A percentile compares a stretch with the other conserved stretches of the same genome.
Evolutionary conservation across 768 basidiomycete genomes (phyloP).

Genomic region (Leucocoprinus leucothites): DNA sequence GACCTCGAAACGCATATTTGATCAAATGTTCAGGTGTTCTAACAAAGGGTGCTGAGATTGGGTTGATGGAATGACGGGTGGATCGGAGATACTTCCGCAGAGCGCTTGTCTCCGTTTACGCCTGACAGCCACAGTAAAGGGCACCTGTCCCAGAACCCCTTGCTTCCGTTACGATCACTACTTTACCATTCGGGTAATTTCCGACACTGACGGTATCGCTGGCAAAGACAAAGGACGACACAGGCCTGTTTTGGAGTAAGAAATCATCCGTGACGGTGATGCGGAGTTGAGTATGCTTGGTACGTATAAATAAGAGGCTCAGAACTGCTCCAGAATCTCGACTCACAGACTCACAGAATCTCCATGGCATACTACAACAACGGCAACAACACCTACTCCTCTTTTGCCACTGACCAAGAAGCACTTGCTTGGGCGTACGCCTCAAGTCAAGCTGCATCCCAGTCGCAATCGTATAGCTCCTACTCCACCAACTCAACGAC

Average conservation of each 20-base stretch:
- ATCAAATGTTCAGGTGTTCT: not conserved
- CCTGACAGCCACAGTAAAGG: conserved; percentile 1
- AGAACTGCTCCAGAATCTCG: too few species aligned
- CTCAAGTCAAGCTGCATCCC: not conserved
- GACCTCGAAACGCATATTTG: not conserved
- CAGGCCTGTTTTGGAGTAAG: not conserved
- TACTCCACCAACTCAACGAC: not conserved
- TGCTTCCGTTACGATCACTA: not conserved
- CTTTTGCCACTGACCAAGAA: conserved; percentile 6
- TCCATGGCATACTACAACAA: conserved; percentile 5
- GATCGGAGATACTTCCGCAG: not conserved
- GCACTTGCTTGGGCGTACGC: conserved; percentile 10
- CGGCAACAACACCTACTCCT: not conserved
- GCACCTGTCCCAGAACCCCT: not conserved
- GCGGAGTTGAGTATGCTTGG: not conserved
- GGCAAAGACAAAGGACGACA: not conserved
- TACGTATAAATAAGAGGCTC: conserved; percentile 6
- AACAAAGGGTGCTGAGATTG: not conserved
- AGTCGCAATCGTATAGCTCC: not conserved
- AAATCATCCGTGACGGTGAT: not conserved
- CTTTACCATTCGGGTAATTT: not conserved
- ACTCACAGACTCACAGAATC: not conserved
- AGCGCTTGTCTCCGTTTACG: not conserved
- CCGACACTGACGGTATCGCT: conserved; percentile 6
- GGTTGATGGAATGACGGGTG: not conserved